phyloP scores from a whole-genome alignment of 2,329 filamentous ascomycete genomes.

The Fusarium redolens region DNA sequence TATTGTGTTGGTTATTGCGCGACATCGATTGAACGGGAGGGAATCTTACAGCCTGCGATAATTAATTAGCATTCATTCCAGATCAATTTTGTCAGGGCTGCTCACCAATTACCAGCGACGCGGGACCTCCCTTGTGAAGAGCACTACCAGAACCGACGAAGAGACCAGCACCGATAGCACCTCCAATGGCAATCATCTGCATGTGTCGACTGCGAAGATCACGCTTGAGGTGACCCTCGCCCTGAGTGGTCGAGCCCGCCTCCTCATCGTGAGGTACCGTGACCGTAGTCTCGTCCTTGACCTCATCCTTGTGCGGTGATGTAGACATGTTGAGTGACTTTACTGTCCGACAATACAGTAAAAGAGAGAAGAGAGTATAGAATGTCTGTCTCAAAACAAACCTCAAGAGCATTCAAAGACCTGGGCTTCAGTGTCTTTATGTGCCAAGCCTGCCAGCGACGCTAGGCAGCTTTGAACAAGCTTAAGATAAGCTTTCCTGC shows the following conservation, averaged over 20 bases:
- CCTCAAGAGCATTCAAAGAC: neutral
- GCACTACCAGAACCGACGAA: constrained; percentile 86
- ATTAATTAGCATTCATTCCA: neutral
- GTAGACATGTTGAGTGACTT: constrained; percentile 11
- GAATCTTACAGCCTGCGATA: constrained; percentile 15
- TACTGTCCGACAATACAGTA: neutral
- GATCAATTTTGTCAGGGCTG: neutral
- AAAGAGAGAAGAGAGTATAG: neutral
- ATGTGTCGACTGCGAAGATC: constrained; percentile 84
- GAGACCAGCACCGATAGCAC: constrained; percentile 74
- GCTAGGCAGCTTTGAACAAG: constrained; percentile 21
- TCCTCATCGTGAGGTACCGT: constrained; percentile 30
- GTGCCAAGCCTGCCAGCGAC: neutral
- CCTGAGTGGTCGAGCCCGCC: neutral
- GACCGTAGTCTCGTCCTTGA: constrained; percentile 27
- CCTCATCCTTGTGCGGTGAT: constrained; percentile 19
- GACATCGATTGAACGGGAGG: neutral
- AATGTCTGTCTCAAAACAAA: neutral
- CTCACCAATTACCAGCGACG: constrained; percentile 77
- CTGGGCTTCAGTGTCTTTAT: constrained; percentile 7
- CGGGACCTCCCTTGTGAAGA: constrained; percentile 78
- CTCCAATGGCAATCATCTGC: constrained; percentile 94
- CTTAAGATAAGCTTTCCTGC: constrained; percentile 26
- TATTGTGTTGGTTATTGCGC: neutral
- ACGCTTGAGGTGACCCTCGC: constrained; percentile 53